These are phyloP conservation scores for Pulveroboletus sp. DNA, from an alignment of 768 basidiomycete genomes.

Conservation along the genomic window DNA sequence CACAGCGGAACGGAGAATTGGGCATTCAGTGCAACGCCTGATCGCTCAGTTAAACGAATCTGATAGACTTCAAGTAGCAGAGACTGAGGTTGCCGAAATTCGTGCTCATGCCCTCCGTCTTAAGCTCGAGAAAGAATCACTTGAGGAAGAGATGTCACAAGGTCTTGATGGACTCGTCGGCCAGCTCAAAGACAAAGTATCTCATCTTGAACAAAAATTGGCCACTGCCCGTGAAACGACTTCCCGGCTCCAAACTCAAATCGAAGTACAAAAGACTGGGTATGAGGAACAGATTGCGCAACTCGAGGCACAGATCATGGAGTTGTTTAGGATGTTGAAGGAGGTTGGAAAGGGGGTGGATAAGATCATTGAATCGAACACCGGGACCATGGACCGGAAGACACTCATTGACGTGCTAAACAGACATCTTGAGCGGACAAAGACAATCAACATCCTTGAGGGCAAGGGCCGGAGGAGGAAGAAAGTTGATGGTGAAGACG, in stretches of 20 bases:
- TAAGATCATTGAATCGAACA: constrained; percentile 59
- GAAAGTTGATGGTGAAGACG: constrained; percentile 28
- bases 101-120: constrained; percentile 59
- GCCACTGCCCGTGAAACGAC: constrained; percentile 74
- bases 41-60: constrained; percentile 88
- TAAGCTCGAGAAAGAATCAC: constrained; percentile 73
- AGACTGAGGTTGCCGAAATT: constrained; percentile 70
- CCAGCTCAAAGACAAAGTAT: constrained; percentile 65
- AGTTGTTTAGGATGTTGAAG: constrained; percentile 89
- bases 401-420: constrained; percentile 76
- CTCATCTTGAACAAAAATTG: constrained; percentile 72
- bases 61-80: constrained; percentile 72
- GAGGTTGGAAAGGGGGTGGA: constrained; percentile 77
- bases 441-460: constrained; percentile 83
- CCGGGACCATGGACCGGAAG: constrained; percentile 69
- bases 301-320: constrained; percentile 88
- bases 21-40: constrained; percentile 83
- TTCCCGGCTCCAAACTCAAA: constrained; percentile 66
- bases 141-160: constrained; percentile 78
- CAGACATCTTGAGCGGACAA: constrained; percentile 75
- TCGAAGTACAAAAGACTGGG: constrained; percentile 68
- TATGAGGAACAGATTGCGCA: constrained; percentile 87
- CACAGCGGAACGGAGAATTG: constrained; percentile 80
- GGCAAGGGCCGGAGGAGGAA: constrained; percentile 45
- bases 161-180: constrained; percentile 84